These are phyloP conservation scores for Colletotrichum paranaense DNA, from an alignment of 2,329 filamentous ascomycete species.

Conservation along the genomic window DNA sequence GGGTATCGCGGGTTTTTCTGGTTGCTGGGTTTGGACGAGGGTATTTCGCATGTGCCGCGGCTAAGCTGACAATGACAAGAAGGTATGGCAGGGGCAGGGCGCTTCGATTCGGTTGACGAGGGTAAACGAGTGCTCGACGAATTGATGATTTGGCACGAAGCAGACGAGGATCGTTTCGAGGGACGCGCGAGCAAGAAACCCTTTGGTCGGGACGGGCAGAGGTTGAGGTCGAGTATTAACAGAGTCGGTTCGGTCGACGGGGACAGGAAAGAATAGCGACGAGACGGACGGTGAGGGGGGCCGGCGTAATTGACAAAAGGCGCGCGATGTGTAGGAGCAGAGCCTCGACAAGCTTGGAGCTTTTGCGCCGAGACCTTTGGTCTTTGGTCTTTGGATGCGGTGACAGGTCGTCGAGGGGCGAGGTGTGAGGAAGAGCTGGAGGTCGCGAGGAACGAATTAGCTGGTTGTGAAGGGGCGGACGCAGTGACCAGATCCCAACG, in stretches of 20 bases:
- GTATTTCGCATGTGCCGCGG: constrained; percentile 26
- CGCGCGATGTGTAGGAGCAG: neutral
- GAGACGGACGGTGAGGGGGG: neutral
- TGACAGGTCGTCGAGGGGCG: constrained; percentile 20
- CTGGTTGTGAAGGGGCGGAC: constrained; percentile 8
- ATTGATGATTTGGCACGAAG: neutral
- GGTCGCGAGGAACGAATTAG: constrained; percentile 10
- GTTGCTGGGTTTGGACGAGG: constrained; percentile 14
- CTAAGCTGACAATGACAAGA: neutral
- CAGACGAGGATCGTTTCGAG: constrained; percentile 4
- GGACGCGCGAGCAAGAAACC: neutral
- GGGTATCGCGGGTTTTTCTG: constrained; percentile 29
- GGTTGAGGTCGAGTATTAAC: constrained; percentile 5
- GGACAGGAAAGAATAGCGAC: neutral
- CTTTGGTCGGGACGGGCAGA: constrained; percentile 2
- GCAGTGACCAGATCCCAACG: constrained; percentile 5
- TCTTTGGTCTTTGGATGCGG: neutral
- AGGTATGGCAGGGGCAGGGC: neutral
- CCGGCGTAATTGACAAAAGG: neutral
- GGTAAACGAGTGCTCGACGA: neutral
- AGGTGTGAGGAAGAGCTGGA: neutral
- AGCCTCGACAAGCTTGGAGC: neutral
- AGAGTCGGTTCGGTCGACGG: neutral
- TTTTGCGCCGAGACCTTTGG: constrained; percentile 1
- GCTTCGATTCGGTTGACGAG: neutral